A percentile compares a stretch with the other conserved stretches of the same genome.
Conservation (phyloP, 345 rosid species). For the Sisymbrium altissimum region DNA sequence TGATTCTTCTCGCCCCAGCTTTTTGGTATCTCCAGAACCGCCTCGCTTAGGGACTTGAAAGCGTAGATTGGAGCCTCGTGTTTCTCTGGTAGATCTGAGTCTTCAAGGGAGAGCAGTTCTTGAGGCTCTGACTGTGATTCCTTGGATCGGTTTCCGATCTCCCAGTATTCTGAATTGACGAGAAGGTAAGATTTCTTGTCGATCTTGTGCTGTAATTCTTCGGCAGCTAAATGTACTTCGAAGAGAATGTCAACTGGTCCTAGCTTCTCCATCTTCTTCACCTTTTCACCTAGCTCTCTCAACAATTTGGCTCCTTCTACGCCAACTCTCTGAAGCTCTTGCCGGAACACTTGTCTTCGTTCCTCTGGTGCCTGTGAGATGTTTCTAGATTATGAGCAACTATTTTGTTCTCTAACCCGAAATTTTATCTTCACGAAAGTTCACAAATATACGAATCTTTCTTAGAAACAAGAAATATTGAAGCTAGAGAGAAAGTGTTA, state of each 20-base stretch:
- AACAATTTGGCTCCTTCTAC: constrained; percentile 67
- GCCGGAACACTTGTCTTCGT: constrained; percentile 57
- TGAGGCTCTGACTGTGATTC: constrained; percentile 43
- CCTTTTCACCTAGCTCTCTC: constrained; percentile 69
- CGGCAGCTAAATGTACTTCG: constrained; percentile 73
- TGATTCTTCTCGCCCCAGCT: constrained; percentile 34
- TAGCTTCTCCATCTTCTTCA: constrained; percentile 83
- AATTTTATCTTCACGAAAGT: too few relatives aligned
- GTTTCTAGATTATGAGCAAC: neutral
- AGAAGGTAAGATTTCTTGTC: constrained; percentile 84
- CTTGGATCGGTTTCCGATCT: constrained; percentile 59
- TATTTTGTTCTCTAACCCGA: neutral
- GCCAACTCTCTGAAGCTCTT: constrained; percentile 68
- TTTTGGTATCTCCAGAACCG: constrained; percentile 45
- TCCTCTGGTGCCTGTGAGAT: constrained; percentile 73
- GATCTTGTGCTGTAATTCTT: constrained; percentile 65
- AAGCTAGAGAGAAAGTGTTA: constrained; percentile 8
- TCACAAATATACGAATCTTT: neutral
- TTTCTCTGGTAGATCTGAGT: constrained; percentile 21
- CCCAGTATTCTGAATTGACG: constrained; percentile 86
- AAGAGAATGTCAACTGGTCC: constrained; percentile 57
- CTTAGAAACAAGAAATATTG: neutral
- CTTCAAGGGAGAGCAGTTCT: constrained; percentile 48
- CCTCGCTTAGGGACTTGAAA: constrained; percentile 69
- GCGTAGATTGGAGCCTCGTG: constrained; percentile 39